Evolutionary conservation across 306 rosid genomes (phyloP).

Genomic region (Cucurbita pepo): DNA sequence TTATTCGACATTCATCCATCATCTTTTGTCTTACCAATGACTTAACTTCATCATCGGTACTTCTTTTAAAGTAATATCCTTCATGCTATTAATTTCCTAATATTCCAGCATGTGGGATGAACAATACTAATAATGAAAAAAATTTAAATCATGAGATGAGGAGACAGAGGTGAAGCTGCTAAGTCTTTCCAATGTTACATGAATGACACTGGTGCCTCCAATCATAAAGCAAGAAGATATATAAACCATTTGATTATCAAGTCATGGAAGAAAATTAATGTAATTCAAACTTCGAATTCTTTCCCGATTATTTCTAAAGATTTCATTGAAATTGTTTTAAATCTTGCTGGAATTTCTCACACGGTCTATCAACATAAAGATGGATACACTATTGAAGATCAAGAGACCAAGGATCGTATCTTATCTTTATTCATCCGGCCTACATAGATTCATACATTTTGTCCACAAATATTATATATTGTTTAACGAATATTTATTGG

Average conservation of each 20-base stretch:
- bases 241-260: neutral
- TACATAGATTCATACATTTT: neutral
- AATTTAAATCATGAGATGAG: neutral
- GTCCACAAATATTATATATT: neutral
- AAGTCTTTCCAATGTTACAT: constrained; percentile 28
- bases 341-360: constrained; percentile 1
- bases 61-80: neutral
- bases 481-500: no score
- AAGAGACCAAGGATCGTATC: neutral
- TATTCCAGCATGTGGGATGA: no score
- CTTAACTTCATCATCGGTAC: constrained; percentile 11
- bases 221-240: constrained; percentile 8
- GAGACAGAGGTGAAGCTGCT: constrained; percentile 7
- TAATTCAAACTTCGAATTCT: neutral
- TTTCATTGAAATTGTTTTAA: neutral
- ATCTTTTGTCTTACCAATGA: constrained; percentile 12
- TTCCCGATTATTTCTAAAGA: neutral
- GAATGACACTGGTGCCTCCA: constrained; percentile 11
- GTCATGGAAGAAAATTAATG: constrained; percentile 14
- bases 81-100: no score
- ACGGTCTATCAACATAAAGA: neutral
- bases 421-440: neutral
- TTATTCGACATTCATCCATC: neutral
- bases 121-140: neutral
- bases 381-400: neutral